Conservation (phyloP, 768 basidiomycete species). For the Lactifluus echinatus region DNA sequence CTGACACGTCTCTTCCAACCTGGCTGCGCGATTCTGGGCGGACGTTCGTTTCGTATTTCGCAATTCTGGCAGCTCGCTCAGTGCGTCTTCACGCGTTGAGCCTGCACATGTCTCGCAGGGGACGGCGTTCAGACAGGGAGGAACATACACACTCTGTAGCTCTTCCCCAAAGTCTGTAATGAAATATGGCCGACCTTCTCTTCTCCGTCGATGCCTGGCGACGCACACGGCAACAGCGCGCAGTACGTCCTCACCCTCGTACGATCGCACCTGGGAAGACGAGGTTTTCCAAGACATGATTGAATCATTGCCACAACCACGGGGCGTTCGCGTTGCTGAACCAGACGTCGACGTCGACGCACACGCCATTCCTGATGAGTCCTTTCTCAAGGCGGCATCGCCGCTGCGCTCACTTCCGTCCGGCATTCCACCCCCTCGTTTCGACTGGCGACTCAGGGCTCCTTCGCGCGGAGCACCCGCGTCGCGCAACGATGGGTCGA, state of each 20-base stretch:
- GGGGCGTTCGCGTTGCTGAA: background rate
- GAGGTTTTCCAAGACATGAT: constrained; percentile 6
- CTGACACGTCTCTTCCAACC: background rate
- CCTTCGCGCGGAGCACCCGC: constrained; percentile 33
- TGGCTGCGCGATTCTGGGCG: constrained; percentile 10
- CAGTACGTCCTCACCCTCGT: too few relatives aligned
- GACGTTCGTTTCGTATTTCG: constrained; percentile 14
- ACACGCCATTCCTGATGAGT: background rate
- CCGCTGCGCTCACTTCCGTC: background rate
- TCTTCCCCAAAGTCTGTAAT: background rate
- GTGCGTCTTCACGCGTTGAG: background rate
- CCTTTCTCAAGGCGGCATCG: constrained; percentile 5
- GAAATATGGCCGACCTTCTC: background rate
- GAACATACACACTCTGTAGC: background rate
- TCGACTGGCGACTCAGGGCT: constrained; percentile 56
- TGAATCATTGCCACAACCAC: background rate
- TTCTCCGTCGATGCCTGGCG: background rate
- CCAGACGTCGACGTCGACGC: background rate
- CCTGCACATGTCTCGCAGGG: background rate
- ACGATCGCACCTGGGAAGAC: constrained; percentile 8
- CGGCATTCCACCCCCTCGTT: constrained; percentile 28
- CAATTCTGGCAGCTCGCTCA: background rate
- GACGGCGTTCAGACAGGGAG: background rate
- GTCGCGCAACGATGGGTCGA: constrained; percentile 2
- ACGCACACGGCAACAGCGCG: background rate